A percentile compares a stretch with the other conserved stretches of the same genome.
Evolutionary conservation across 2,329 filamentous ascomycete species (phyloP).

Genomic region (Tolypocladium album): DNA sequence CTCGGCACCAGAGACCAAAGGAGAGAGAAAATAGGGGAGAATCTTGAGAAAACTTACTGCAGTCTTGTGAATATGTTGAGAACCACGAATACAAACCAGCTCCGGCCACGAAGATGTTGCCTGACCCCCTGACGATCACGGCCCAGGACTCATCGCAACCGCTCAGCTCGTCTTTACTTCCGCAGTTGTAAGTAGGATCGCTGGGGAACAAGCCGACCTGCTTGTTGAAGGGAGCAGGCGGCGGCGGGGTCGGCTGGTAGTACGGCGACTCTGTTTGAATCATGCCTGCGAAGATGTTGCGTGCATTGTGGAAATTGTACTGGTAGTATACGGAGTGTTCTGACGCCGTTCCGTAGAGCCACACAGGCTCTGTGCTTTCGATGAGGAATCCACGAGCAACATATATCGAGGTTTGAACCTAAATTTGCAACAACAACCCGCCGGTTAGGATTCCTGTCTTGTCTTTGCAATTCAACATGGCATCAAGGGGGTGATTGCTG

Average conservation of each 20-base stretch:
- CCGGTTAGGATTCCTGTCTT: too few relatives aligned
- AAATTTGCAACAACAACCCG: too few relatives aligned
- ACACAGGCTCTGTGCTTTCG: conserved; percentile 11
- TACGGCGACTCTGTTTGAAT: conserved; percentile 61
- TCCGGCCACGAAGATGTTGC: conserved; percentile 11
- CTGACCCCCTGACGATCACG: conserved; percentile 3
- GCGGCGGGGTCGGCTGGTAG: conserved; percentile 31
- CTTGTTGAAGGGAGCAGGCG: conserved; percentile 5
- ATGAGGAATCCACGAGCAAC: conserved; percentile 24
- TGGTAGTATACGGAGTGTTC: conserved; percentile 42
- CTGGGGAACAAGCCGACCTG: conserved; percentile 2
- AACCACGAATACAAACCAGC: conserved; percentile 13
- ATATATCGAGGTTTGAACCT: conserved; percentile 20
- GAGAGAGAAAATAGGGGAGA: too few relatives aligned
- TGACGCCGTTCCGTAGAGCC: conserved; percentile 32
- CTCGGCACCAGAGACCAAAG: too few relatives aligned
- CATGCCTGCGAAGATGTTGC: conserved; percentile 43
- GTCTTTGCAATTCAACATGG: too few relatives aligned
- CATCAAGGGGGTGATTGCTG: too few relatives aligned
- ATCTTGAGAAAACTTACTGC: neutral
- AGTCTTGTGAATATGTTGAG: too few relatives aligned
- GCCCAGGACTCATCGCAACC: conserved; percentile 14
- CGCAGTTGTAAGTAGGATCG: conserved; percentile 8
- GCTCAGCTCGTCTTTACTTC: conserved; percentile 1
- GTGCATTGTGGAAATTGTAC: conserved; percentile 35